phyloP scores from a whole-genome alignment of 2,329 filamentous ascomycete species.

The Chalara sp. region DNA sequence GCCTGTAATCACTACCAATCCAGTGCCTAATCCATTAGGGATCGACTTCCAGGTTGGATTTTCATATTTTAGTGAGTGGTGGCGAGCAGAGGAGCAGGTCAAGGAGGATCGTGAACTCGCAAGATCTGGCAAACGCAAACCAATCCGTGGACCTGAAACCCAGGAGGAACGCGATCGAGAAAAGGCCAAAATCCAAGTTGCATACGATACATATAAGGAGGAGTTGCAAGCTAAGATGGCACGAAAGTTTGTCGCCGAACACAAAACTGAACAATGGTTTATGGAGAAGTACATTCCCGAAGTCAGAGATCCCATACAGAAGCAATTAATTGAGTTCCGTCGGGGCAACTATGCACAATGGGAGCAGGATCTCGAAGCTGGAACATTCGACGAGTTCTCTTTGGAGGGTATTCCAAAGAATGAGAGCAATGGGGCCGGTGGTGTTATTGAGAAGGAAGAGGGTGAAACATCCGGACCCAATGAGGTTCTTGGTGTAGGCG shows the following conservation, averaged over 20 bases:
- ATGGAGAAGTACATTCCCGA: conserved; percentile 88
- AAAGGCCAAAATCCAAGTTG: conserved; percentile 67
- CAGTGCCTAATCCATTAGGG: conserved; percentile 63
- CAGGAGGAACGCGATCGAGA: conserved; percentile 74
- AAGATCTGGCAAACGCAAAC: conserved; percentile 61
- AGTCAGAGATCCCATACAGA: conserved; percentile 66
- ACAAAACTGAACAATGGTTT: conserved; percentile 98
- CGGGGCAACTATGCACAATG: conserved; percentile 76
- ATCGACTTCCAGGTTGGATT: conserved; percentile 78
- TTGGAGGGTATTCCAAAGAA: conserved; percentile 90
- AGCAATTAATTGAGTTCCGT: conserved; percentile 73
- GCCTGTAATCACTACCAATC: conserved; percentile 51
- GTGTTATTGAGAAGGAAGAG: conserved; percentile 87
- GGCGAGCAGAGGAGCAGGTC: conserved; percentile 74
- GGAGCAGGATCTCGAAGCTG: conserved; percentile 79
- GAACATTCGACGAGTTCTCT: conserved; percentile 89
- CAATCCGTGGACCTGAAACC: conserved; percentile 55
- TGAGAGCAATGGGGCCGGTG: conserved; percentile 81
- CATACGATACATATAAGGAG: conserved; percentile 62
- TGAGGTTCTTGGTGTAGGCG: conserved; percentile 87
- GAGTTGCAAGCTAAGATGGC: conserved; percentile 74
- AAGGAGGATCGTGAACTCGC: conserved; percentile 73
- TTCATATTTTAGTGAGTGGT: conserved; percentile 83
- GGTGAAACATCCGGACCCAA: conserved; percentile 87
- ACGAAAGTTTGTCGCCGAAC: conserved; percentile 79